These are phyloP conservation scores for Fusarium sp. DNA, from an alignment of 2,329 filamentous ascomycete genomes.

Conservation along the genomic window DNA sequence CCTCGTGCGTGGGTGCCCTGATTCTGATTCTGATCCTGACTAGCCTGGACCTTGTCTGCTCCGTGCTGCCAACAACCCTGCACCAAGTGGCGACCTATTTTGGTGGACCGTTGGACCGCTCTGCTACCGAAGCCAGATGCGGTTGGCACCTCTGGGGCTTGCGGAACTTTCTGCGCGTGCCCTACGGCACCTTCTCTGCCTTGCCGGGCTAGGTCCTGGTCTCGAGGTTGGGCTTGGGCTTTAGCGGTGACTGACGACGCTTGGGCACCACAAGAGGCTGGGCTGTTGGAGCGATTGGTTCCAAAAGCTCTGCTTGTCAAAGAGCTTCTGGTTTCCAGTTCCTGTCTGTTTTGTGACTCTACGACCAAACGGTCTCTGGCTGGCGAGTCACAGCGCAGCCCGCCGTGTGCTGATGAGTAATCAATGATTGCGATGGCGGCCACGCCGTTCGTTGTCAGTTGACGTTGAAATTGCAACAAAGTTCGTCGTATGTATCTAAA, in stretches of 20 bases:
- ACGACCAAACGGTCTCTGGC: slow-evolving; percentile 36
- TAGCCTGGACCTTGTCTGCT: slow-evolving; percentile 35
- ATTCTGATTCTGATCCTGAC: slow-evolving; percentile 41
- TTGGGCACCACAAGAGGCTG: slow-evolving; percentile 38
- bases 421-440: slow-evolving; percentile 38
- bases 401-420: slow-evolving; percentile 25
- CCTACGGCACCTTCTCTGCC: slow-evolving; percentile 26
- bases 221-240: slow-evolving; percentile 39
- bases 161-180: slow-evolving; percentile 30
- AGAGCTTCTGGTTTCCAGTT: slow-evolving; percentile 11
- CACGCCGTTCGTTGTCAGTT: slow-evolving; percentile 33
- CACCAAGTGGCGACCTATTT: slow-evolving; percentile 41
- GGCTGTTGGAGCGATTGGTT: not conserved
- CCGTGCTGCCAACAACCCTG: slow-evolving; percentile 42
- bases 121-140: slow-evolving; percentile 40
- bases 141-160: slow-evolving; percentile 42
- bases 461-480: slow-evolving; percentile 5
- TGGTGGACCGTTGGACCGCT: slow-evolving; percentile 48
- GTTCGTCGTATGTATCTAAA: slow-evolving; percentile 4
- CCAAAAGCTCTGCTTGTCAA: slow-evolving; percentile 16
- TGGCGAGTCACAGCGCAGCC: slow-evolving; percentile 44
- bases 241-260: slow-evolving; percentile 46
- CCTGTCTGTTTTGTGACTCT: slow-evolving; percentile 37
- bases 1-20: slow-evolving; percentile 47
- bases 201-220: slow-evolving; percentile 30